These are phyloP conservation scores for Termitomyces sp. DNA, from an alignment of 768 basidiomycete genomes.

Conservation along the genomic window DNA sequence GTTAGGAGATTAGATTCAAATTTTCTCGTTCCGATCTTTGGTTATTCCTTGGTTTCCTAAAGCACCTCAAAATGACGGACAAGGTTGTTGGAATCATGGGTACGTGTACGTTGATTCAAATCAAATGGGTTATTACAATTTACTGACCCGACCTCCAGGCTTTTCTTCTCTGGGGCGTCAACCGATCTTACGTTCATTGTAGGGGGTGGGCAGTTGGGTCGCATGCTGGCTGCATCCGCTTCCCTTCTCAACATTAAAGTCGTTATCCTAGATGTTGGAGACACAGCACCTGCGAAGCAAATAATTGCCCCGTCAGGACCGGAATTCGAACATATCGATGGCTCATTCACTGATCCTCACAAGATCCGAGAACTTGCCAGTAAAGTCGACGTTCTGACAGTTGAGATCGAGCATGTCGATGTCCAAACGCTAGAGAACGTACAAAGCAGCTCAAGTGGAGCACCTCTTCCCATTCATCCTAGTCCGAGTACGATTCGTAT, in stretches of 20 bases:
- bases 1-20: conserved; percentile 1
- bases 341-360: conserved; percentile 75
- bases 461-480: conserved; percentile 56
- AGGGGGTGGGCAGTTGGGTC: conserved; percentile 97
- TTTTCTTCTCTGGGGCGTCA: background rate
- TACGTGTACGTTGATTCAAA: conserved; percentile 31
- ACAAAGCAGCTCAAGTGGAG: conserved; percentile 25
- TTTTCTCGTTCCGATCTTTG: background rate
- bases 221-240: conserved; percentile 91
- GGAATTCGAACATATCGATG: conserved; percentile 66
- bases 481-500: conserved; percentile 73
- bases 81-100: conserved; percentile 48
- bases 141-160: background rate
- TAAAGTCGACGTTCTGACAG: conserved; percentile 82
- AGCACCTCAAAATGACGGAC: conserved; percentile 27
- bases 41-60: background rate
- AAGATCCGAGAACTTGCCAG: conserved; percentile 76
- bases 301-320: conserved; percentile 52
- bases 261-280: conserved; percentile 79
- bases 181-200: conserved; percentile 12
- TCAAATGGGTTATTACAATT: background rate
- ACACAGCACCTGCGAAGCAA: conserved; percentile 86
- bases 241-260: conserved; percentile 81
- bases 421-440: conserved; percentile 65
- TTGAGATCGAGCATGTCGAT: conserved; percentile 97